Percentiles rank a stretch among this genome's conserved stretches.
Evolutionary conservation across 176 grass and related monocot species (phyloP).

Genomic region (Carex kokanica): DNA sequence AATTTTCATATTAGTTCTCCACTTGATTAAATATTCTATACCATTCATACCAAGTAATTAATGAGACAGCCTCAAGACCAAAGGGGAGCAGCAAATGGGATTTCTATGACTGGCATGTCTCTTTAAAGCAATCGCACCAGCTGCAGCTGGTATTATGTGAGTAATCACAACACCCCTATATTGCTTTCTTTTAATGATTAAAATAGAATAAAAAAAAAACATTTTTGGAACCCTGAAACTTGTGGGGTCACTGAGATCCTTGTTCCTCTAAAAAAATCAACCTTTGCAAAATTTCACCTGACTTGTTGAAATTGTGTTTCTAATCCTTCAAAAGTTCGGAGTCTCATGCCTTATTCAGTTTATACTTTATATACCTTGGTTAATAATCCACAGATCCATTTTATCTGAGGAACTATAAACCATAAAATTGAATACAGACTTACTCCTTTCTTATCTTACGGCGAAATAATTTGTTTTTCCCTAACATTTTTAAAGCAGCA

Average conservation of each 20-base stretch:
- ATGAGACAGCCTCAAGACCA: constrained; percentile 59
- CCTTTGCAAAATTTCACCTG: no score
- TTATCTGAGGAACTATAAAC: neutral
- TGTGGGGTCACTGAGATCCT: neutral
- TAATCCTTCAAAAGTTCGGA: no score
- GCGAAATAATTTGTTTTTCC: neutral
- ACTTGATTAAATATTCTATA: constrained; percentile 8
- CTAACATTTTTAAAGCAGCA: neutral
- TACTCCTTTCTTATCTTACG: neutral
- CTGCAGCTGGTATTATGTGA: constrained; percentile 58
- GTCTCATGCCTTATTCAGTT: no score
- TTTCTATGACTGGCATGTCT: constrained; percentile 67
- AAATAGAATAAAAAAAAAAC: neutral
- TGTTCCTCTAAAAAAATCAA: neutral
- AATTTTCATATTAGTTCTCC: neutral
- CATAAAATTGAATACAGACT: neutral
- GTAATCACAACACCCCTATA: constrained; percentile 10
- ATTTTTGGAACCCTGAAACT: no score
- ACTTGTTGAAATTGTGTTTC: no score
- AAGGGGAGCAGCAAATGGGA: constrained; percentile 85
- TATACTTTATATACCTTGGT: no score
- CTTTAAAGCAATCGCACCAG: constrained; percentile 69
- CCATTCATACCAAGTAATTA: neutral
- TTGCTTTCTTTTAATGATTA: neutral
- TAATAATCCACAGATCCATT: neutral